A percentile compares a stretch with the other conserved stretches of the same genome.
These are phyloP conservation scores for Rhizopus delemar DNA, from an alignment of 371 early-diverging fungal genomes.

Conservation along the genomic window DNA sequence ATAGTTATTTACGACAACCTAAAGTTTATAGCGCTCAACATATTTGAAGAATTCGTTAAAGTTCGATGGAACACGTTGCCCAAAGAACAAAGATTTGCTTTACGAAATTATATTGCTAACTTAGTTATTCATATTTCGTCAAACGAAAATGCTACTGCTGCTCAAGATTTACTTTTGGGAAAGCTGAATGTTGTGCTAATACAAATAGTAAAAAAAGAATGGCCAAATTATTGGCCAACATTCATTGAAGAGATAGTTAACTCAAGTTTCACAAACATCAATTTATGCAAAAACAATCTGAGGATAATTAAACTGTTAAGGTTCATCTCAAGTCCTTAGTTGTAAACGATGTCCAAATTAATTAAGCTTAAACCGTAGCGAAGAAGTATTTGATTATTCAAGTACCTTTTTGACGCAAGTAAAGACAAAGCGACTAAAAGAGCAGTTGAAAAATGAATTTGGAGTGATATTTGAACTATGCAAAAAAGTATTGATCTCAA, in stretches of 20 bases:
- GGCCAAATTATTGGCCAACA: conserved; percentile 98
- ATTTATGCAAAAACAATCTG: conserved; percentile 97
- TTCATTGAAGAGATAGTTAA: conserved; percentile 96
- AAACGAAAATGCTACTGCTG: conserved; percentile 66
- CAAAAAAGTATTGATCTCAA: conserved; percentile 80
- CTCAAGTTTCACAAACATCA: conserved; percentile 82
- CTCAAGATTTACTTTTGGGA: conserved; percentile 68
- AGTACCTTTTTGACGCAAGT: conserved; percentile 92
- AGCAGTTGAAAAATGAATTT: conserved; percentile 92
- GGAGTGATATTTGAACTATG: conserved; percentile 93
- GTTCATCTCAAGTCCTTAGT: conserved; percentile 33
- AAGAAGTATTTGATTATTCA: conserved; percentile 95
- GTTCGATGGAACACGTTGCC: conserved; percentile 94
- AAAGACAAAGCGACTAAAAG: conserved; percentile 83
- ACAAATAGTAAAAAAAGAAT: conserved; percentile 98
- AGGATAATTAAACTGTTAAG: conserved; percentile 90
- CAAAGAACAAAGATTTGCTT: conserved; percentile 79
- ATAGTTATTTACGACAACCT: conserved; percentile 12
- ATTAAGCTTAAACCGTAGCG: conserved; percentile 52
- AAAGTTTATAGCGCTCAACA: conserved; percentile 91
- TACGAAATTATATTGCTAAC: conserved; percentile 87
- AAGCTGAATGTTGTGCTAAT: conserved; percentile 92
- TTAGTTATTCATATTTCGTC: conserved; percentile 78
- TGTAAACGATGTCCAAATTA: neutral
- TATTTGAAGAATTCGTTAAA: conserved; percentile 92